phyloP scores from a whole-genome alignment of 2,329 filamentous ascomycete species.

The Scolecobasidium constrictum region DNA sequence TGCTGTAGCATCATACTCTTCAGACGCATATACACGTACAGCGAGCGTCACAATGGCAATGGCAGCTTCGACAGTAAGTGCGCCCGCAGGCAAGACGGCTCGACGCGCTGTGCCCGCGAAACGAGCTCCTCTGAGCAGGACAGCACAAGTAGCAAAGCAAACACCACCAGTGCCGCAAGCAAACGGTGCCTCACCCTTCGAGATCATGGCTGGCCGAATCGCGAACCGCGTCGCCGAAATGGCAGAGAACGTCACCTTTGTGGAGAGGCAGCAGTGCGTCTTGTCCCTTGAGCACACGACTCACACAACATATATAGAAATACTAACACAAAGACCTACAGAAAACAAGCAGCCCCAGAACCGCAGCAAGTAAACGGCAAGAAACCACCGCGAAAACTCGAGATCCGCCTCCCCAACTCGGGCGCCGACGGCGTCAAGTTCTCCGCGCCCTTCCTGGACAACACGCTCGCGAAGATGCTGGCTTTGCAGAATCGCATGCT shows the following conservation, averaged over 20 bases:
- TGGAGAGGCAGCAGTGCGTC: conserved; percentile 16
- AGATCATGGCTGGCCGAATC: conserved; percentile 39
- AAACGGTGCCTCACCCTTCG: conserved; percentile 32
- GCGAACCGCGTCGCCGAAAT: conserved; percentile 41
- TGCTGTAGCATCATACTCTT: too few relatives aligned
- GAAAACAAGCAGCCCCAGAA: neutral
- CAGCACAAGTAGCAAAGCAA: conserved; percentile 6
- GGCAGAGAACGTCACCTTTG: conserved; percentile 41
- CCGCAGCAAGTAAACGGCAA: conserved; percentile 13
- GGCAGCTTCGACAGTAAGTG: neutral
- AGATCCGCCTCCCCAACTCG: conserved; percentile 33
- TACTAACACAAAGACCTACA: neutral
- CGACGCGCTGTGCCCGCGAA: neutral
- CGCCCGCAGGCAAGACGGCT: neutral
- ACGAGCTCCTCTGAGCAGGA: conserved; percentile 2
- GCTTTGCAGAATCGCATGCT: conserved; percentile 39
- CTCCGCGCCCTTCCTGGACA: conserved; percentile 42
- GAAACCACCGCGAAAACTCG: conserved; percentile 37
- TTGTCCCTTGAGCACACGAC: neutral
- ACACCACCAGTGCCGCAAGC: conserved; percentile 7
- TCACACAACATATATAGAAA: neutral
- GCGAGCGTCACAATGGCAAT: too few relatives aligned
- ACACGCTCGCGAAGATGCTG: conserved; percentile 39
- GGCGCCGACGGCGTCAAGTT: conserved; percentile 31
- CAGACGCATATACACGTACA: too few relatives aligned